These are phyloP conservation scores for Chaetomiaceae sp. DNA, from an alignment of 2,329 filamentous ascomycete genomes.

Conservation along the genomic window DNA sequence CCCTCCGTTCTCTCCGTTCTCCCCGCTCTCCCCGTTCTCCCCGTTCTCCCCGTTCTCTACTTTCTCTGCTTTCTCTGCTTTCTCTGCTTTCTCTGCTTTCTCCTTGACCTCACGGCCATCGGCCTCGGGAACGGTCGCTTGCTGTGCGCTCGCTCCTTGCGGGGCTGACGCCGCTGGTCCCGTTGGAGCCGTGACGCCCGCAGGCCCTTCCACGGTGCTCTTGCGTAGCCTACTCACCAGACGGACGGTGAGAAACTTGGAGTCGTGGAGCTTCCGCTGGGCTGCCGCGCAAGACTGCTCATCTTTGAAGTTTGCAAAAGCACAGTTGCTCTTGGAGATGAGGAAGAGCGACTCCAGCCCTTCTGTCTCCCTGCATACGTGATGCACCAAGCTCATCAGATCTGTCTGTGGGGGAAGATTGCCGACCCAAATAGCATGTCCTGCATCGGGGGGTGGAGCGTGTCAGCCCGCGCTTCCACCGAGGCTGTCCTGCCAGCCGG, in stretches of 20 bases:
- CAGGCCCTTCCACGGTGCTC: conserved; percentile 42
- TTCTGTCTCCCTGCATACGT: conserved; percentile 75
- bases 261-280: conserved; percentile 83
- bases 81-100: too few species aligned
- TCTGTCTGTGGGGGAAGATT: conserved; percentile 83
- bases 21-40: not conserved
- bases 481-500: too few species aligned
- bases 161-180: conserved; percentile 43
- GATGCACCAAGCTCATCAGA: conserved; percentile 79
- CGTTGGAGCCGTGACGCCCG: conserved; percentile 48
- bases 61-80: too few species aligned
- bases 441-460: conserved; percentile 38
- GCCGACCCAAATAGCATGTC: conserved; percentile 92
- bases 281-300: conserved; percentile 70
- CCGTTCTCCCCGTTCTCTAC: too few species aligned
- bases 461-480: conserved; percentile 12
- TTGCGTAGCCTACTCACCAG: conserved; percentile 78
- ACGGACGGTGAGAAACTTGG: conserved; percentile 77
- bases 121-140: not conserved
- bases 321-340: conserved; percentile 95
- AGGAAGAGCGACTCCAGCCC: conserved; percentile 86
- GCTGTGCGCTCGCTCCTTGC: conserved; percentile 15
- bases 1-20: too few species aligned
- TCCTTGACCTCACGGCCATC: not conserved
- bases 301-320: conserved; percentile 90